phyloP scores from a whole-genome alignment of 345 rosid species.

The Raphanus raphanistrum region DNA sequence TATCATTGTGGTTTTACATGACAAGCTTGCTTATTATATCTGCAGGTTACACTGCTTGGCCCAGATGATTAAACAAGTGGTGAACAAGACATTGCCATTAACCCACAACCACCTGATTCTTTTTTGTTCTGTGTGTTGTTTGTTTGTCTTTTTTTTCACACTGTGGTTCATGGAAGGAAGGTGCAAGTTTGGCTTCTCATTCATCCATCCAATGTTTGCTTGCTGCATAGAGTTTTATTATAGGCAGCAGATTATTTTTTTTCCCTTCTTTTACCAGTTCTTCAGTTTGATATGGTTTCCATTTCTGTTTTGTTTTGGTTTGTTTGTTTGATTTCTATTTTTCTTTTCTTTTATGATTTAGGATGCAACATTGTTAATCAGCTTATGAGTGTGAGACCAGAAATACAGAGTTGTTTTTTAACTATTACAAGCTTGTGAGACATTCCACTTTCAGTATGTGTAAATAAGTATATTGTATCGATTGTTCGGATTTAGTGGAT shows the following conservation, averaged over 20 bases:
- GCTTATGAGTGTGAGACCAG: slow-evolving; percentile 25
- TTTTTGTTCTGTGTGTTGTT: slow-evolving; percentile 35
- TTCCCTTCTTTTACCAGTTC: not conserved
- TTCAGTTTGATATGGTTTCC: slow-evolving; percentile 13
- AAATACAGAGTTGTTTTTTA: slow-evolving; percentile 20
- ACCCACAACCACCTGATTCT: slow-evolving; percentile 27
- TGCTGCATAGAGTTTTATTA: slow-evolving; percentile 37
- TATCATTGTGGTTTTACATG: not conserved
- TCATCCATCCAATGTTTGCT: slow-evolving; percentile 25
- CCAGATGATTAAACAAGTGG: slow-evolving; percentile 56
- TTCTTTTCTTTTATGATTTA: not conserved
- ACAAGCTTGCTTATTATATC: slow-evolving; percentile 20
- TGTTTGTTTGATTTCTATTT: slow-evolving; percentile 22
- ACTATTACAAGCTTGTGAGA: slow-evolving; percentile 13
- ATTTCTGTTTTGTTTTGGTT: slow-evolving; percentile 26
- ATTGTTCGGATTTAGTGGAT: too few species aligned
- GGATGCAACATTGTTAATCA: slow-evolving; percentile 30
- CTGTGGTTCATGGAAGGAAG: slow-evolving; percentile 30
- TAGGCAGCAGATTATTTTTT: slow-evolving; percentile 26
- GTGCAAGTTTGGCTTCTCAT: slow-evolving; percentile 33
- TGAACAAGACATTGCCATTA: slow-evolving; percentile 22
- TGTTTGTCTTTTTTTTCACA: not conserved
- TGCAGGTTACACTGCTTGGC: slow-evolving; percentile 81
- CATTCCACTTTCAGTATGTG: not conserved
- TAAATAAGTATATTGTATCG: not conserved